phyloP scores from a whole-genome alignment of 441 rosid species.

The Adansonia gregorii region DNA sequence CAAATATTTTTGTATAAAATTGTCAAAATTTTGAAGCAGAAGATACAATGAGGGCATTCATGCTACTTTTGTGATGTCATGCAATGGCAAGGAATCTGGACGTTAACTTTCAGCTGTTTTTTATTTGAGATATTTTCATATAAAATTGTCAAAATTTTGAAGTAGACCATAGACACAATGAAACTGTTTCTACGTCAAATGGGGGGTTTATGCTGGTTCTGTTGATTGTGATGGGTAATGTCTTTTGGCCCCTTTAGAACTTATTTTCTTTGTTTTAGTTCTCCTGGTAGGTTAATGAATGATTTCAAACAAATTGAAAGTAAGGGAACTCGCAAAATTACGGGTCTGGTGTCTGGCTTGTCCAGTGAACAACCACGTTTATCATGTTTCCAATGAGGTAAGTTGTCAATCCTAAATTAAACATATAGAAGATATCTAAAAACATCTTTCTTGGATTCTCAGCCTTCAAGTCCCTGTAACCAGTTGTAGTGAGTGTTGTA shows the following conservation, averaged over 20 bases:
- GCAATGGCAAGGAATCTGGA: not conserved
- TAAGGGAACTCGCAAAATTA: conserved; percentile 54
- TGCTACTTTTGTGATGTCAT: no score
- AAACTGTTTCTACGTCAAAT: conserved; percentile 2
- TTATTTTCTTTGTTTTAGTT: not conserved
- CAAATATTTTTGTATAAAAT: not conserved
- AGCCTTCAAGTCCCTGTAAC: conserved; percentile 70
- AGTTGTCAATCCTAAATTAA: conserved; percentile 67
- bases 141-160: conserved; percentile 12
- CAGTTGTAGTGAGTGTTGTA: conserved; percentile 65
- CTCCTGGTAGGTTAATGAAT: conserved; percentile 27
- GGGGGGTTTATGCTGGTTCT: not conserved
- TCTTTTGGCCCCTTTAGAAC: conserved; percentile 17
- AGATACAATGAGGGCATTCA: no score
- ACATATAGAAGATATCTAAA: conserved; percentile 69
- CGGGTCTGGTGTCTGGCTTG: conserved; percentile 67
- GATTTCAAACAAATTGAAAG: conserved; percentile 27
- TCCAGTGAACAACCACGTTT: conserved; percentile 75
- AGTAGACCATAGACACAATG: not conserved
- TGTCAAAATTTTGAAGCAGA: not conserved
- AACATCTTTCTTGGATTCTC: conserved; percentile 65
- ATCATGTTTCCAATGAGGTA: conserved; percentile 80
- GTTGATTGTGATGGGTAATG: conserved; percentile 22
- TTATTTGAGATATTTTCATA: not conserved
- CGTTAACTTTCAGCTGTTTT: not conserved